These are phyloP conservation scores for Hypoxylon fuscum DNA, from an alignment of 495 filamentous ascomycete species.

Conservation along the genomic window DNA sequence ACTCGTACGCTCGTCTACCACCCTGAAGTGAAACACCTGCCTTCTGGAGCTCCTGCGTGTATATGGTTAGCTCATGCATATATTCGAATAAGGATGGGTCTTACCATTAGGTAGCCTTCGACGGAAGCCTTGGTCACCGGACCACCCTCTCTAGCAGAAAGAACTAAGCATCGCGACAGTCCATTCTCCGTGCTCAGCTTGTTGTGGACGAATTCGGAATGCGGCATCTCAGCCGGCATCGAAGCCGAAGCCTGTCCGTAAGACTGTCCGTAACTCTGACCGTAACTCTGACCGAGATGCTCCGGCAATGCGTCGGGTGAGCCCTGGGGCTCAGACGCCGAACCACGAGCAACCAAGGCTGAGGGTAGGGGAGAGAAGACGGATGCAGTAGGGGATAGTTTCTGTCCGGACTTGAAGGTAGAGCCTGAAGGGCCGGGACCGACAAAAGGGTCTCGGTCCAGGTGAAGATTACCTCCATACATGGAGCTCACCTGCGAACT, in stretches of 20 bases:
- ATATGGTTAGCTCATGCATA: background rate
- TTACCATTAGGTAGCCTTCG: conserved; percentile 50
- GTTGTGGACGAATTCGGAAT: conserved; percentile 20
- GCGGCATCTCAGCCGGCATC: background rate
- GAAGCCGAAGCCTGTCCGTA: conserved; percentile 11
- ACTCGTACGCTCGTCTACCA: conserved; percentile 39
- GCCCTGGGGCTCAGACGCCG: conserved; percentile 32
- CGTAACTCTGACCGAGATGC: conserved; percentile 11
- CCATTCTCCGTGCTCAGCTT: conserved; percentile 50
- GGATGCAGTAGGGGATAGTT: conserved; percentile 60
- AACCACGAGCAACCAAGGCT: conserved; percentile 42
- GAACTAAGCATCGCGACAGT: conserved; percentile 50
- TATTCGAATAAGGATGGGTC: conserved; percentile 3
- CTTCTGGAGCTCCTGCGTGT: conserved; percentile 49
- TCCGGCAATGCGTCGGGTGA: conserved; percentile 18
- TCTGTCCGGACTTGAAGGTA: conserved; percentile 47
- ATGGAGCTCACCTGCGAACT: too few relatives aligned
- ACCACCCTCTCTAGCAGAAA: conserved; percentile 40
- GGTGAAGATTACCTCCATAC: conserved; percentile 20
- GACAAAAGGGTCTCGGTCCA: conserved; percentile 57
- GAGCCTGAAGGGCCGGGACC: conserved; percentile 29
- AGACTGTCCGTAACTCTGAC: conserved; percentile 6
- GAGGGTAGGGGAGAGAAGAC: conserved; percentile 53
- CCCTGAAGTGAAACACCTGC: conserved; percentile 42
- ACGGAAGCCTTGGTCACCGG: conserved; percentile 43